Base-by-base conservation (phyloP, 495 filamentous ascomycete species). In the Trichodelitschia bisporula region DNA sequence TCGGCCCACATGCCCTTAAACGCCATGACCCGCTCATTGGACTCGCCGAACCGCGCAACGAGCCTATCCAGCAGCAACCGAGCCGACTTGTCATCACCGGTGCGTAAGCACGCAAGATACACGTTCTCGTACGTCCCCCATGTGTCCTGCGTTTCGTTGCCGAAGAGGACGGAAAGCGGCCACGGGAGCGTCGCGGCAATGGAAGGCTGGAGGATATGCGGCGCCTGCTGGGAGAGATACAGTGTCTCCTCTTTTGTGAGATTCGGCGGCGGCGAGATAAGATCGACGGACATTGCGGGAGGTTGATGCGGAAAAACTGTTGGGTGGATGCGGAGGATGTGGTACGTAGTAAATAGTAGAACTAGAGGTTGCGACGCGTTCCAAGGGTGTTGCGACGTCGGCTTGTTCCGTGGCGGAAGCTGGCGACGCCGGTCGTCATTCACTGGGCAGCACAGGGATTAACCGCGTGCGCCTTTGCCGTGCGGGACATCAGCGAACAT, bases 71-170 rank as follows among this genome's bases (percentile, higher is more conserved):
- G 66, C 43, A 74, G 82, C 34, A 57, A 39, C 31, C 65, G 61
- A 9, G 86, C 86, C 27, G 76, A 66, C 37, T 58, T 49, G 38
- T 91, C 76, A 44, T 95, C 77, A 12, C 77, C 72, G 4, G 76
- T 79, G 3, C 74, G 72, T n/a, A 95, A 59, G 44, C 73, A 86
- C 5, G 82, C 68, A 12, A 84, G 53, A 32, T 93, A 50, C 16
- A 92, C 62, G 45, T 84, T 78, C 49, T 95, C 86, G 44, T 80
- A 71, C n/a, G 53, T 58, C 2, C 60, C 57, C 76, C 82, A 95
- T 44, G 70, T 55, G 35, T 84, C 77, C 24, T 72, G 60, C 1
- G 69, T 67, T 41, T 90, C 80, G 19, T 58, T 39, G n/a, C 58
- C 32, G 36, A 46, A 26, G 59, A 57, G 43, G 61, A 64, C 30